A percentile compares a stretch with the other conserved stretches of the same genome.
Conservation (phyloP, 129 eudicot genomes). For the Ambrosia trifida region DNA sequence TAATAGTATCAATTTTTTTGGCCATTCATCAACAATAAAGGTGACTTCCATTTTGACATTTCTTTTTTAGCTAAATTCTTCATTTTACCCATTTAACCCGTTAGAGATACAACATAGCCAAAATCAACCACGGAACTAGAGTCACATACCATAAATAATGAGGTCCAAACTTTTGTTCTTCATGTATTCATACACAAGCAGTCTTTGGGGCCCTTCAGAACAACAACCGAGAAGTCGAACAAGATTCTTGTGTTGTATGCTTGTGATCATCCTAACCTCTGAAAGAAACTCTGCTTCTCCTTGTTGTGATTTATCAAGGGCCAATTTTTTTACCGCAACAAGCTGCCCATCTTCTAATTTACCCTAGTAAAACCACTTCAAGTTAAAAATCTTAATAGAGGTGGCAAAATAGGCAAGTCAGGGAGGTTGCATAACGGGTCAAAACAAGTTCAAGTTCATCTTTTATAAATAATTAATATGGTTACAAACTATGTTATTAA, state of each 20-base stretch:
- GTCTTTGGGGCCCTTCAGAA: constrained; percentile 61
- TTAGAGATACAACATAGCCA: background rate
- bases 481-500: background rate
- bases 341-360: constrained; percentile 49
- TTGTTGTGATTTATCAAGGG: constrained; percentile 74
- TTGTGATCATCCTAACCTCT: constrained; percentile 62
- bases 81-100: background rate
- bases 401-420: background rate
- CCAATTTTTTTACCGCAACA: constrained; percentile 66
- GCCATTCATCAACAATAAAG: background rate
- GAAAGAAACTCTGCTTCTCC: constrained; percentile 66
- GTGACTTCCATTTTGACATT: background rate
- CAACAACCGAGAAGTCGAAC: constrained; percentile 76
- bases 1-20: background rate
- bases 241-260: constrained; percentile 73
- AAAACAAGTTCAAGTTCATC: background rate
- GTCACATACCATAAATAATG: constrained; percentile 29
- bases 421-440: constrained; percentile 1
- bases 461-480: background rate
- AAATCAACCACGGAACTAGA: background rate
- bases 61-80: background rate
- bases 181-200: constrained; percentile 73
- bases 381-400: constrained; percentile 10
- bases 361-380: constrained; percentile 43
- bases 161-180: constrained; percentile 70